Evolutionary conservation across 306 rosid species (phyloP).

Genomic region (Crotalaria pallida): DNA sequence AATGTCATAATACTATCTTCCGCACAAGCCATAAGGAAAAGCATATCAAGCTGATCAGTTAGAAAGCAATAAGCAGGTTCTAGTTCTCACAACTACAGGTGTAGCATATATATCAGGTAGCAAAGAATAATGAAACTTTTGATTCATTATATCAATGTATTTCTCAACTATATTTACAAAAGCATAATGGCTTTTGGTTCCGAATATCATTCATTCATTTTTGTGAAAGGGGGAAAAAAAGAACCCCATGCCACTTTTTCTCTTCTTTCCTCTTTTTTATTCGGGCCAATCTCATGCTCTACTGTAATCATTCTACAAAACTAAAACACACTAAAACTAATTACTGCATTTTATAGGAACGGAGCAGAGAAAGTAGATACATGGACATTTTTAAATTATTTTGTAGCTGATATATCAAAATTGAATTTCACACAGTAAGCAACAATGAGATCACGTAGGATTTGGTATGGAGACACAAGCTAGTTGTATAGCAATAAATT

Average conservation of each 20-base stretch:
- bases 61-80: slow-evolving; percentile 12
- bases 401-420: not conserved
- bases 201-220: not conserved
- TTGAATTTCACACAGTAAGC: not conserved
- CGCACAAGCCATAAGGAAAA: slow-evolving; percentile 1
- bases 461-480: not conserved
- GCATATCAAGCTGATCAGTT: not conserved
- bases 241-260: not conserved
- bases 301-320: not conserved
- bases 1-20: slow-evolving; percentile 12
- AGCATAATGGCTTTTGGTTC: not conserved
- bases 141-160: not conserved
- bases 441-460: not conserved
- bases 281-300: not conserved
- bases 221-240: not conserved
- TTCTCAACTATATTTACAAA: not conserved
- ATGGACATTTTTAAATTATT: not conserved
- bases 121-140: not conserved
- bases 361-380: not conserved
- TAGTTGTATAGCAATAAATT: not conserved
- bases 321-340: not conserved
- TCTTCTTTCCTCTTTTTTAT: not conserved
- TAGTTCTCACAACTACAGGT: not conserved
- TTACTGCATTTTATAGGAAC: not conserved
- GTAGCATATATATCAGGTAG: not conserved